Evolutionary conservation across 768 basidiomycete species (phyloP).

Genomic region (Mycena floridula): DNA sequence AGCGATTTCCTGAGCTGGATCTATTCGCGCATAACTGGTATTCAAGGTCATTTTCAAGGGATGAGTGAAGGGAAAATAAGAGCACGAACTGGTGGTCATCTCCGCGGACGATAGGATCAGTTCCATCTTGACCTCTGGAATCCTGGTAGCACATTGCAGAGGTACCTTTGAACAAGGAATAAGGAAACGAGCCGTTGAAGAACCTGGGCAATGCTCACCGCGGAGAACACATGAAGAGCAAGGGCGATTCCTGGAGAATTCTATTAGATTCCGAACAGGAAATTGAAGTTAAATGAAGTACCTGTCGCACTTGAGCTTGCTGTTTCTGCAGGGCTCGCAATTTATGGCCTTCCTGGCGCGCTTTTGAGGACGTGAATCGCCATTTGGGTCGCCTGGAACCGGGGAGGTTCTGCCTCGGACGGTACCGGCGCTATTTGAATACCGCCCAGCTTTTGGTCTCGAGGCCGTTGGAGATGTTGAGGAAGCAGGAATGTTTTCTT

Average conservation of each 20-base stretch:
- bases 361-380: conserved; percentile 64
- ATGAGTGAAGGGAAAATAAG: conserved; percentile 12
- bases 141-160: conserved; percentile 78
- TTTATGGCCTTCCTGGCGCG: conserved; percentile 85
- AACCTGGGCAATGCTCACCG: conserved; percentile 36
- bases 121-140: conserved; percentile 55
- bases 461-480: neutral
- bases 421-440: neutral
- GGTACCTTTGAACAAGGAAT: conserved; percentile 54
- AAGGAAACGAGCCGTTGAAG: conserved; percentile 7
- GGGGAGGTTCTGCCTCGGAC: neutral
- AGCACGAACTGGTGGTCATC: conserved; percentile 54
- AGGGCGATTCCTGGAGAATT: conserved; percentile 61
- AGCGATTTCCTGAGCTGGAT: conserved; percentile 62
- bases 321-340: conserved; percentile 82
- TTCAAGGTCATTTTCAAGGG: conserved; percentile 9
- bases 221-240: conserved; percentile 83
- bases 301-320: conserved; percentile 89
- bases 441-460: neutral
- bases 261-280: conserved; percentile 2
- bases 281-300: too few species aligned
- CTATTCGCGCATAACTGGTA: conserved; percentile 40
- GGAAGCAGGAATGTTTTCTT: neutral
- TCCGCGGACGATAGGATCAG: conserved; percentile 45
- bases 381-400: conserved; percentile 11